Conservation (phyloP, 2,329 filamentous ascomycete species). For the Phialemoniopsis sp. region DNA sequence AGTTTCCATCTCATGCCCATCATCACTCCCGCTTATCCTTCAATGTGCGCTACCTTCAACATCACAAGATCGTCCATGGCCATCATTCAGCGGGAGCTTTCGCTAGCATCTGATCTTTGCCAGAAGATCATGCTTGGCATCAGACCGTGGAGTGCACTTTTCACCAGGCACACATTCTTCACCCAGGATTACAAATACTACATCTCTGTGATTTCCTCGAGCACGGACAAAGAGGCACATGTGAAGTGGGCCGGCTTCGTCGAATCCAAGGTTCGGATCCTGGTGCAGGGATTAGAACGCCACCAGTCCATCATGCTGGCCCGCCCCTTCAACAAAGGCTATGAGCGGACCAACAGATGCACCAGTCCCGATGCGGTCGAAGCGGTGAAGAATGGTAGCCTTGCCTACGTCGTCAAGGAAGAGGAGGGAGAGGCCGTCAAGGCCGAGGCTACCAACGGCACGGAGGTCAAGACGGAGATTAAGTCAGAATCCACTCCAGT, state of each 20-base stretch:
- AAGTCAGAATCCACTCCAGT: conserved; percentile 30
- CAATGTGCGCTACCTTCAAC: conserved; percentile 97
- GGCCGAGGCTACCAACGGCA: conserved; percentile 22
- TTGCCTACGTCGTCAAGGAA: conserved; percentile 41
- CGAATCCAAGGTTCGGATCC: conserved; percentile 84
- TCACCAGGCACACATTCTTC: conserved; percentile 89
- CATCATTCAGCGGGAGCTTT: conserved; percentile 79
- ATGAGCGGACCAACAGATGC: conserved; percentile 75
- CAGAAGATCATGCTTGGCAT: conserved; percentile 76
- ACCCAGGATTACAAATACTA: conserved; percentile 94
- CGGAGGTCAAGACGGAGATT: conserved; percentile 40
- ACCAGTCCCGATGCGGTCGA: conserved; percentile 40
- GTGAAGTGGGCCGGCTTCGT: conserved; percentile 88
- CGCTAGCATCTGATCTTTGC: conserved; percentile 71
- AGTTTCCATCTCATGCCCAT: conserved; percentile 92
- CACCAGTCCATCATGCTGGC: conserved; percentile 78
- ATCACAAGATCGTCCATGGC: conserved; percentile 81
- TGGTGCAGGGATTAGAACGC: conserved; percentile 79
- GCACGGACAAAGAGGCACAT: conserved; percentile 78
- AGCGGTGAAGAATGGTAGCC: conserved; percentile 49
- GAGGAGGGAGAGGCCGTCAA: conserved; percentile 43
- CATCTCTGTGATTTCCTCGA: conserved; percentile 79
- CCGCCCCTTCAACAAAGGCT: conserved; percentile 89
- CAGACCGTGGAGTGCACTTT: conserved; percentile 80
- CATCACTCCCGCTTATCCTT: conserved; percentile 95